Base-by-base conservation (phyloP, 106 monocot species). In the Platanthera zijinensis region DNA sequence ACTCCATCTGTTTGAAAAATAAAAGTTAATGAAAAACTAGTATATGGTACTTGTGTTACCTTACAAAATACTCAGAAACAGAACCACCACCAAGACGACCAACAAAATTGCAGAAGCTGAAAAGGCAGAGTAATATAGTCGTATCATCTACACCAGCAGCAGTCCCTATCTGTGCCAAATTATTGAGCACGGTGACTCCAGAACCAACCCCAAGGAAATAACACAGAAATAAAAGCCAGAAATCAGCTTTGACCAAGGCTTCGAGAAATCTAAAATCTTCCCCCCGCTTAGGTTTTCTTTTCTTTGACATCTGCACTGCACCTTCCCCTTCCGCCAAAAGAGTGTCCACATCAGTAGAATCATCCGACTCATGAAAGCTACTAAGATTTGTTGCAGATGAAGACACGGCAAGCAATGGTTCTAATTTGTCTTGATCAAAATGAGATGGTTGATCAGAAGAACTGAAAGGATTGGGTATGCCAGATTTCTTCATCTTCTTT, bases 241-340 rank as follows among this genome's bases (percentile, higher is more conserved):
- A 96, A 82, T 96, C 95, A 22, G 95, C 92, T 77, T 96, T 96
- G 12, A 96, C 78, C 48, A 91, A 39, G 19, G 91, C 95, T 83
- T 95, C 84, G 9, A 57, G 67, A 51, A 95, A 86, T 69, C 74
- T 71, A 77, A 95, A 95, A 81, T 95, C 91, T 52, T 95, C 95
- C 32, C 95, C 95, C 18, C 91, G 87, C 75, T 81, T 95, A 0
- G 95, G 92, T 17, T 79, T 85, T 70, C 87, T 89, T 77, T 85
- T 92, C 86, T 90, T 92, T 75, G 79, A 80, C 46, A 83, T 77
- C 53, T 79, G 71, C 11, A 91, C 83, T 46, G 91, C 91, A 76
- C 94, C 94, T 52, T 94, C 94, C 14, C 94, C 94, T 79, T 94
- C 87, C 11, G 95, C 95, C 76, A 91, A 69, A 59, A 95, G 90